A percentile compares a stretch with the other conserved stretches of the same genome.
These are phyloP conservation scores for Erysimum pusillum DNA, from an alignment of 441 rosid species.

Conservation along the genomic window DNA sequence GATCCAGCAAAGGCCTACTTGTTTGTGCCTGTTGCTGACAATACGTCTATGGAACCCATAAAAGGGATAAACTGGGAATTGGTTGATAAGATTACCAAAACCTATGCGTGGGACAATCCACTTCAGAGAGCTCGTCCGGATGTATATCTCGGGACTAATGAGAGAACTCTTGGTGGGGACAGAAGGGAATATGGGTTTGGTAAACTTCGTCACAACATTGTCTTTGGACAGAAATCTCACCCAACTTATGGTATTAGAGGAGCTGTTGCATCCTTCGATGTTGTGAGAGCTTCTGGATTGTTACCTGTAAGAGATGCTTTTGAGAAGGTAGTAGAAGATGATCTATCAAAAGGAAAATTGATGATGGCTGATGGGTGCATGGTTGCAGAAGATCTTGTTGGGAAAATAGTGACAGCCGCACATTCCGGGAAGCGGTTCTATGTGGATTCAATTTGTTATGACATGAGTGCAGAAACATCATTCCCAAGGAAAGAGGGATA, in stretches of 20 bases:
- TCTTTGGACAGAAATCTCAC: constrained; percentile 88
- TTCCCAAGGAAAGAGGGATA: constrained; percentile 99
- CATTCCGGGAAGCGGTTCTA: constrained; percentile 99
- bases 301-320: constrained; percentile 68
- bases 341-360: constrained; percentile 63
- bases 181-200: constrained; percentile 99
- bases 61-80: constrained; percentile 90
- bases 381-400: constrained; percentile 68
- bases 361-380: constrained; percentile 86
- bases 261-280: constrained; percentile 94
- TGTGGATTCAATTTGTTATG: constrained; percentile 88
- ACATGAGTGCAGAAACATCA: constrained; percentile 95
- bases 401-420: constrained; percentile 96
- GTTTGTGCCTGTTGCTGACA: constrained; percentile 94
- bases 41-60: constrained; percentile 70
- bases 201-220: constrained; percentile 93
- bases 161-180: constrained; percentile 99
- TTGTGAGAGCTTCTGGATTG: constrained; percentile 95
- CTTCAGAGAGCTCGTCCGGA: constrained; percentile 99
- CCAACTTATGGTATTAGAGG: constrained; percentile 99
- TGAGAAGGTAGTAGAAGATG: constrained; percentile 54
- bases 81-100: constrained; percentile 67
- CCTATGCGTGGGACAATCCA: constrained; percentile 92
- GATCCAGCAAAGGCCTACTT: constrained; percentile 99
- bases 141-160: constrained; percentile 98